Evolutionary conservation across 2,329 filamentous ascomycete species (phyloP).

Genomic region (Thelonectria discophora): DNA sequence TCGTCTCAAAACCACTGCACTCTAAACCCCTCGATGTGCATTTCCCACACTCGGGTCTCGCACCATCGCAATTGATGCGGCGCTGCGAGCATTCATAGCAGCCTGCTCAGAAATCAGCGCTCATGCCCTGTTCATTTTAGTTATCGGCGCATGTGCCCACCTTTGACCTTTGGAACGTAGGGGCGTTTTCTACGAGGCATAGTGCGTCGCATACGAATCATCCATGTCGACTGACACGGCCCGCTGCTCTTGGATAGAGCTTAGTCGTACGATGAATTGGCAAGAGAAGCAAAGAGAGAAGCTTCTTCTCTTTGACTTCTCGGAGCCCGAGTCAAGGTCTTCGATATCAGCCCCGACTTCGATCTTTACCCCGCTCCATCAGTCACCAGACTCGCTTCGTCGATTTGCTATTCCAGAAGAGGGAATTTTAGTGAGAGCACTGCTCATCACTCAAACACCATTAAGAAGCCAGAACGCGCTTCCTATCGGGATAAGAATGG

Average conservation of each 20-base stretch:
- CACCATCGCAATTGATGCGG: conserved; percentile 18
- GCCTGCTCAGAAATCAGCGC: neutral
- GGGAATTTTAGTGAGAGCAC: conserved; percentile 14
- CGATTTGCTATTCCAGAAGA: neutral
- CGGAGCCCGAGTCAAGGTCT: neutral
- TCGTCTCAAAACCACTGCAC: conserved; percentile 16
- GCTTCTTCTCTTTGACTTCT: neutral
- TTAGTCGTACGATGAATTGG: neutral
- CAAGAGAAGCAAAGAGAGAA: neutral
- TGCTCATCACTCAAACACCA: neutral
- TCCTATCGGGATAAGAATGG: too few relatives aligned
- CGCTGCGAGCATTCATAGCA: conserved; percentile 22
- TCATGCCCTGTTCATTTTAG: too few relatives aligned
- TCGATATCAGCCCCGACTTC: neutral
- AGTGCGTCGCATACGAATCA: neutral
- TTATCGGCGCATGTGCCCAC: conserved; percentile 2
- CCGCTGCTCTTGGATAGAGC: neutral
- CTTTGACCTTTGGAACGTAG: conserved; percentile 21
- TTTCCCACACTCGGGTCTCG: conserved; percentile 10
- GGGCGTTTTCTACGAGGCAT: conserved; percentile 23
- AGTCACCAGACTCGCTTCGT: neutral
- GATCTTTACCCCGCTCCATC: neutral
- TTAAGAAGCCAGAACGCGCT: neutral
- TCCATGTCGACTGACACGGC: neutral
- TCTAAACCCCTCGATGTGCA: conserved; percentile 11